A percentile compares a stretch with the other conserved stretches of the same genome.
These are phyloP conservation scores for Picochlorum sp. DNA, from an alignment of 139 green algal genomes.

Conservation along the genomic window DNA sequence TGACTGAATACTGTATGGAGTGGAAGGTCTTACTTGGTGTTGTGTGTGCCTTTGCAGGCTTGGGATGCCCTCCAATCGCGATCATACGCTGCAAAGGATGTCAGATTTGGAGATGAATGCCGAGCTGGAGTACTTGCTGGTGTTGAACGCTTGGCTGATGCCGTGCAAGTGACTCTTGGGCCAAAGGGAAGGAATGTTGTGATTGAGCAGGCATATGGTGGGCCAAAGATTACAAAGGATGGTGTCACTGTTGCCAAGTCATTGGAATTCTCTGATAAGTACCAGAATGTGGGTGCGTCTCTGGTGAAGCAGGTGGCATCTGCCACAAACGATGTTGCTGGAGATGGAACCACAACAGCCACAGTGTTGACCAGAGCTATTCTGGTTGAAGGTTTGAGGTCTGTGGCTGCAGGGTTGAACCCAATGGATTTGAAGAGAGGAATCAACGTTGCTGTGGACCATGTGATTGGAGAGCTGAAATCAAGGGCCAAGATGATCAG, in stretches of 20 bases:
- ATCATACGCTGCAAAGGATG: slow-evolving; percentile 86
- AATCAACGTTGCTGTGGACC: slow-evolving; percentile 90
- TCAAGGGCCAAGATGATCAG: slow-evolving; percentile 77
- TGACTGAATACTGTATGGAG: not conserved
- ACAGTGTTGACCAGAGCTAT: slow-evolving; percentile 96
- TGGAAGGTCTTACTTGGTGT: not conserved
- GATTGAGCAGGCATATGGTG: slow-evolving; percentile 94
- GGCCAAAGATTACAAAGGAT: slow-evolving; percentile 99
- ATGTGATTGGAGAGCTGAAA: slow-evolving; percentile 74
- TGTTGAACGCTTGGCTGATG: slow-evolving; percentile 94
- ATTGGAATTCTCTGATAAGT: slow-evolving; percentile 89
- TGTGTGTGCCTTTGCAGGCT: slow-evolving; percentile 12
- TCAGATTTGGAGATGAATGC: slow-evolving; percentile 91
- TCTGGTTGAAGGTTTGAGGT: slow-evolving; percentile 89
- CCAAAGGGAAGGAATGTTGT: slow-evolving; percentile 98
- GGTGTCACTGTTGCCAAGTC: slow-evolving; percentile 95
- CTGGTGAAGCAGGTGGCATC: slow-evolving; percentile 89
- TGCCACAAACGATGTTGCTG: slow-evolving; percentile 95
- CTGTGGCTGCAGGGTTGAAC: slow-evolving; percentile 98
- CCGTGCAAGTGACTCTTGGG: slow-evolving; percentile 95
- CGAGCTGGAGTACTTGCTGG: slow-evolving; percentile 78
- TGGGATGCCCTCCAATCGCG: slow-evolving; percentile 27
- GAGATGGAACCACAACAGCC: slow-evolving; percentile 95
- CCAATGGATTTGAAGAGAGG: slow-evolving; percentile 95
- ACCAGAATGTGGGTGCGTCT: slow-evolving; percentile 85